phyloP scores from a whole-genome alignment of 2,329 filamentous ascomycete species.

The Fusarium tanahbumbuense region DNA sequence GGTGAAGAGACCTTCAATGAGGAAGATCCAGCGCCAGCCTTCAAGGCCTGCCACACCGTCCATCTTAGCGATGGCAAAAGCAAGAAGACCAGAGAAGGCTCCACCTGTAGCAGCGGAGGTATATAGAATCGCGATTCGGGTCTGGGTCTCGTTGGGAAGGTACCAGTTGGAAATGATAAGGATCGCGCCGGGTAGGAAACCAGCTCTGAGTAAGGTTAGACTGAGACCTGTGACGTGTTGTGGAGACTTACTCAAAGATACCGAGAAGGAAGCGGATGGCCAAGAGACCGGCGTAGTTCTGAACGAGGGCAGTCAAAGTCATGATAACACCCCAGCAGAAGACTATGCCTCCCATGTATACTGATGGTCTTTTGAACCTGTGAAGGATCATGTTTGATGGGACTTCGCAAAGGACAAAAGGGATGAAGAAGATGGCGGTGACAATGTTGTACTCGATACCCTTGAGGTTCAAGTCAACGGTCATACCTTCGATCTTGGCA shows the following conservation, averaged over 20 bases:
- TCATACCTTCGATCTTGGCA: constrained; percentile 46
- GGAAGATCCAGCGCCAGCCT: constrained; percentile 34
- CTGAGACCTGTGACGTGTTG: fast-evolving
- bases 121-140: constrained; percentile 31
- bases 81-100: constrained; percentile 48
- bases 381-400: constrained; percentile 27
- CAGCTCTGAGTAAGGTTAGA: neutral
- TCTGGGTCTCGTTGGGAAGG: constrained; percentile 21
- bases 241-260: constrained; percentile 14
- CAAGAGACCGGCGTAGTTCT: constrained; percentile 18
- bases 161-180: constrained; percentile 35
- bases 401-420: constrained; percentile 24
- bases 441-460: constrained; percentile 67
- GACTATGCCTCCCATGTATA: constrained; percentile 22
- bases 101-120: constrained; percentile 32
- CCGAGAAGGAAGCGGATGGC: constrained; percentile 12
- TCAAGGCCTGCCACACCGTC: constrained; percentile 19
- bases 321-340: constrained; percentile 19
- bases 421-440: constrained; percentile 51
- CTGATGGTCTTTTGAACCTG: constrained; percentile 10
- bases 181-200: constrained; percentile 20
- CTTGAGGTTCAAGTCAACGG: constrained; percentile 38
- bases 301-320: constrained; percentile 9
- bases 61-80: constrained; percentile 31
- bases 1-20: constrained; percentile 21